Evolutionary conservation across 345 rosid genomes (phyloP).

Genomic region (Euphorbia tirucalli): DNA sequence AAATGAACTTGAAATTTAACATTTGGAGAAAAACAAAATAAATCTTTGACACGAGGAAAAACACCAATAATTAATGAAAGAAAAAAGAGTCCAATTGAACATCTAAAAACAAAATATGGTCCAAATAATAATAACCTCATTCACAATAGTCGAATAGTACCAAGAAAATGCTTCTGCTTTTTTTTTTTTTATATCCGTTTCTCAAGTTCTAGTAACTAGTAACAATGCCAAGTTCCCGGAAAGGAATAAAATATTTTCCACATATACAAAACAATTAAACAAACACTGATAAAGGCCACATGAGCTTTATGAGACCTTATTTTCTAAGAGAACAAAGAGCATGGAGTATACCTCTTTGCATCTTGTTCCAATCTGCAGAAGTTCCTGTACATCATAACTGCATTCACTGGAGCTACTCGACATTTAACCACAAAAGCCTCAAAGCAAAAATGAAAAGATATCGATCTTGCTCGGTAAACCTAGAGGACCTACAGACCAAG

Average conservation of each 20-base stretch:
- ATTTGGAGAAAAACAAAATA: not conserved
- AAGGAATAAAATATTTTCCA: not conserved
- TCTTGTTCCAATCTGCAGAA: conserved; percentile 49
- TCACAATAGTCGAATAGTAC: not conserved
- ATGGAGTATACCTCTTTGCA: conserved; percentile 48
- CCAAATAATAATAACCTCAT: not conserved
- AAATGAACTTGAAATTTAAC: not conserved
- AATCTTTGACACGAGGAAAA: no score
- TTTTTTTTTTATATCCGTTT: not conserved
- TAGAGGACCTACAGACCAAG: not conserved
- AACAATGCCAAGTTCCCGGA: not conserved
- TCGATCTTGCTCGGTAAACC: not conserved
- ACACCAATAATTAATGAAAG: not conserved
- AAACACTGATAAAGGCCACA: not conserved
- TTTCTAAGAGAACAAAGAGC: conserved; percentile 3
- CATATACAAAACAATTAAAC: not conserved
- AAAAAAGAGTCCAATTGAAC: not conserved
- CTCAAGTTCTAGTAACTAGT: not conserved
- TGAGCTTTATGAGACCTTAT: not conserved
- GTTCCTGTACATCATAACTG: conserved; percentile 47
- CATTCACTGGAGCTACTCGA: conserved; percentile 43
- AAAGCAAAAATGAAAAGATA: not conserved
- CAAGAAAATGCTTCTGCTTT: no score
- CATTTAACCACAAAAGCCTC: conserved; percentile 26
- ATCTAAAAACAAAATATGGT: not conserved